phyloP scores from a whole-genome alignment of 2,329 filamentous ascomycete species.

The Stagonosporopsis chrysanthemi region DNA sequence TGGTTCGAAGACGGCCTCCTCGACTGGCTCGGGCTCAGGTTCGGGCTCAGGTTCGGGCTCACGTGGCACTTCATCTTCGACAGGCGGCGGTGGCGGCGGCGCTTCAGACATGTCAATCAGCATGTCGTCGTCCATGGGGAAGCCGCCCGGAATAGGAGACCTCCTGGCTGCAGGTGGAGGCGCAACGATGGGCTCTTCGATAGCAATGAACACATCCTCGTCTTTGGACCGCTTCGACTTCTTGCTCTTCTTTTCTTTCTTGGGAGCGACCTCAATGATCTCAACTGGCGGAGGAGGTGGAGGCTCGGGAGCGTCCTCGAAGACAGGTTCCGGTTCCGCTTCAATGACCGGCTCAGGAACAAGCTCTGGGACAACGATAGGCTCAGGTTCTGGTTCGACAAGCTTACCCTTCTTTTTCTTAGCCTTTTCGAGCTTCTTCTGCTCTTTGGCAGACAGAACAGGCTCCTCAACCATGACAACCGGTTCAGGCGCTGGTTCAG shows the following conservation, averaged over 20 bases:
- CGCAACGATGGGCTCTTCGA: conserved; percentile 27
- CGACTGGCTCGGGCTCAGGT: conserved; percentile 54
- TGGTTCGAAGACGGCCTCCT: conserved; percentile 10
- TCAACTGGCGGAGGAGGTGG: conserved; percentile 24
- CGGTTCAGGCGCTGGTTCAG: conserved; percentile 29
- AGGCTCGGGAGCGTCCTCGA: conserved; percentile 26
- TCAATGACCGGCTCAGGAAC: conserved; percentile 37
- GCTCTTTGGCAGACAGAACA: conserved; percentile 25
- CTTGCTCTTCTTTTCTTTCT: conserved; percentile 21
- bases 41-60: conserved; percentile 60
- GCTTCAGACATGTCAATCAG: conserved; percentile 47
- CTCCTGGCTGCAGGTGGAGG: conserved; percentile 24
- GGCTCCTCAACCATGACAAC: conserved; percentile 37
- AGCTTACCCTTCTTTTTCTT: conserved; percentile 34
- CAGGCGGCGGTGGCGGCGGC: conserved; percentile 56
- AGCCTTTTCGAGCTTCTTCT: conserved; percentile 33
- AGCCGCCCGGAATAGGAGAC: conserved; percentile 56
- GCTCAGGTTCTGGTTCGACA: conserved; percentile 44
- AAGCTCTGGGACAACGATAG: conserved; percentile 25
- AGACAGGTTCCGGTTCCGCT: conserved; percentile 40
- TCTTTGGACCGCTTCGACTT: conserved; percentile 12
- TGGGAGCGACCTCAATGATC: conserved; percentile 17
- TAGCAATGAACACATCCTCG: conserved; percentile 14
- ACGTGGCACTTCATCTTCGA: conserved; percentile 41
- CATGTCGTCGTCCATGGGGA: conserved; percentile 54